phyloP scores from a whole-genome alignment of 306 rosid genomes.

The Phaseolus lunatus region DNA sequence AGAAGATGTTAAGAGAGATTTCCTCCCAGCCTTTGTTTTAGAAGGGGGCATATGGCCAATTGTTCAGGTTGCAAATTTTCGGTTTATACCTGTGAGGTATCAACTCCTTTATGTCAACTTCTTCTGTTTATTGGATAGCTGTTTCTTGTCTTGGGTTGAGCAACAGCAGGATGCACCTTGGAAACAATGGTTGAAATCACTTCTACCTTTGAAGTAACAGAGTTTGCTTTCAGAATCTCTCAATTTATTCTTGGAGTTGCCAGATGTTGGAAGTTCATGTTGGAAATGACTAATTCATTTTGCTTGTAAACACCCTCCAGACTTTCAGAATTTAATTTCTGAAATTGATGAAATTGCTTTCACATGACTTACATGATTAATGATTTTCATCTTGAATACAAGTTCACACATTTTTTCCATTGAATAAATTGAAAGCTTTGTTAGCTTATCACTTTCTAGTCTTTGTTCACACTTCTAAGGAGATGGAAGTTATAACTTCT shows the following conservation, averaged over 20 bases:
- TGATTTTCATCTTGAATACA: conserved; percentile 46
- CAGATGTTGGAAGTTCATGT: conserved; percentile 30
- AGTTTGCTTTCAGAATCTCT: conserved; percentile 33
- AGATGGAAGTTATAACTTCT: no score
- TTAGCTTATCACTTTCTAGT: conserved; percentile 24
- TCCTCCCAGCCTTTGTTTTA: conserved; percentile 76
- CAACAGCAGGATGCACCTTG: conserved; percentile 93
- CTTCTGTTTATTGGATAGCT: conserved; percentile 91
- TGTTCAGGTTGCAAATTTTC: conserved; percentile 82
- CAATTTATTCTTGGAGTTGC: conserved; percentile 16
- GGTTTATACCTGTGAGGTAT: conserved; percentile 85
- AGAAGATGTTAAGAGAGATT: conserved; percentile 85
- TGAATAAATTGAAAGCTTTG: conserved; percentile 40
- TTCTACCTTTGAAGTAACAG: conserved; percentile 59
- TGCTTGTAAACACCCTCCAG: conserved; percentile 35
- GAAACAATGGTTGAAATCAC: conserved; percentile 84
- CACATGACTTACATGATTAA: conserved; percentile 38
- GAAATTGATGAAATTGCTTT: conserved; percentile 43
- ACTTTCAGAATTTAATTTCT: conserved; percentile 41
- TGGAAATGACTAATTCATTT: conserved; percentile 40
- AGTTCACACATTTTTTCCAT: conserved; percentile 23
- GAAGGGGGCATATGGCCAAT: conserved; percentile 91
- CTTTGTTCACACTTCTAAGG: no score
- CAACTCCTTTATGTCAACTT: conserved; percentile 90
- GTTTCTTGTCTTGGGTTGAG: conserved; percentile 94